These are phyloP conservation scores for Hydrangea macrophylla DNA, from an alignment of 148 eudicot species.

Conservation along the genomic window DNA sequence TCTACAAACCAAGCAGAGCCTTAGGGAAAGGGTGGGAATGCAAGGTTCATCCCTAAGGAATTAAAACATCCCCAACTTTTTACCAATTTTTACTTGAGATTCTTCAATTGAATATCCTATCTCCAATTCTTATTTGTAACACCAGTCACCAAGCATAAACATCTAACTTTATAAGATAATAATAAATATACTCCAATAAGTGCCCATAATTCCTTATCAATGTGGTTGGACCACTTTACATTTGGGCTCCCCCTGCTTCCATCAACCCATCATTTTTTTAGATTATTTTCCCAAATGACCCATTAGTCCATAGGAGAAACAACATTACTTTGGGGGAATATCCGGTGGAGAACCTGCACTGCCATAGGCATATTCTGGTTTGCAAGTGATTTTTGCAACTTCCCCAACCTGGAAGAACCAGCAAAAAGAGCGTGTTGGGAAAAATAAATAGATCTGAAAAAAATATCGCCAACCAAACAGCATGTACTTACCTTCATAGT, in stretches of 20 bases:
- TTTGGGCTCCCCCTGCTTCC: neutral
- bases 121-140: neutral
- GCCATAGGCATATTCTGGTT: slow-evolving; percentile 98
- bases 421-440: neutral
- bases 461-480: neutral
- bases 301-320: slow-evolving; percentile 9
- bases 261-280: neutral
- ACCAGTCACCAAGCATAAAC: neutral
- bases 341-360: slow-evolving; percentile 96
- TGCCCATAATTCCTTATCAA: neutral
- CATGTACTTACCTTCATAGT: slow-evolving; percentile 72
- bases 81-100: neutral
- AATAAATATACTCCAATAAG: slow-evolving; percentile 1
- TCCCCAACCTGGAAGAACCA: slow-evolving; percentile 73
- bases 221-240: neutral
- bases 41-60: neutral
- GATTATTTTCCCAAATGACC: neutral
- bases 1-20: too few species aligned
- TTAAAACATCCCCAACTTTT: too few species aligned
- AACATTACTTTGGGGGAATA: slow-evolving; percentile 78
- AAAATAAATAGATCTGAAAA: neutral
- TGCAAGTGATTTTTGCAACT: slow-evolving; percentile 83
- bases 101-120: neutral
- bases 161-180: neutral
- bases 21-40: neutral